phyloP scores from a whole-genome alignment of 371 early-diverging fungal genomes.

The Paraphysoderma sedebokerense region DNA sequence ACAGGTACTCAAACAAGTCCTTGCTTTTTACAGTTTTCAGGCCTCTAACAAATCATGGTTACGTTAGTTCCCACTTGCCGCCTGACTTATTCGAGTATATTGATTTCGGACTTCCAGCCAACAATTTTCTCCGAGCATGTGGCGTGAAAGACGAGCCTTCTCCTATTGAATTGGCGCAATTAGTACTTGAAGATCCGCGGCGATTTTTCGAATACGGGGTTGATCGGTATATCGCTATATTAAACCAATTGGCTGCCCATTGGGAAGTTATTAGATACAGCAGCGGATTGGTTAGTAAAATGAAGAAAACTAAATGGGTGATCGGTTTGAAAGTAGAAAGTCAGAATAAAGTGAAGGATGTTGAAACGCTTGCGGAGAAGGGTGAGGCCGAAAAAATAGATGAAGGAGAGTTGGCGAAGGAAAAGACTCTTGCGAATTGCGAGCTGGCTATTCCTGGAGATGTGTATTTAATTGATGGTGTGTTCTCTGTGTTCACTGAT shows the following conservation, averaged over 20 bases:
- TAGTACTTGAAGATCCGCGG: slow-evolving; percentile 47
- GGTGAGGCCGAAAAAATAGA: slow-evolving; percentile 1
- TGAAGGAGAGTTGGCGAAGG: slow-evolving; percentile 8
- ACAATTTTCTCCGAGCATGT: slow-evolving; percentile 60
- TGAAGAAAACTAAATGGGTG: slow-evolving; percentile 26
- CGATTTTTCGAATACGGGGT: slow-evolving; percentile 44
- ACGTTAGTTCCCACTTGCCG: background rate
- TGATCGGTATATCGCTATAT: slow-evolving; percentile 47
- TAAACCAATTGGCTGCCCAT: slow-evolving; percentile 60
- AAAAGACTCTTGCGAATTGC: slow-evolving; percentile 30
- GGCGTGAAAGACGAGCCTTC: slow-evolving; percentile 77
- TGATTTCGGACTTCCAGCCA: slow-evolving; percentile 53
- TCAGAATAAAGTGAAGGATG: too few relatives aligned
- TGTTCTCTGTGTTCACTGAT: too few relatives aligned
- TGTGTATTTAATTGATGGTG: slow-evolving; percentile 63
- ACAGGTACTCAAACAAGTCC: too few relatives aligned
- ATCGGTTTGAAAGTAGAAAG: too few relatives aligned
- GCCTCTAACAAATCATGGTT: background rate
- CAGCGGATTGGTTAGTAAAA: slow-evolving; percentile 25
- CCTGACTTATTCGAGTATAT: slow-evolving; percentile 43
- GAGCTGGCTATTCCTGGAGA: slow-evolving; percentile 46
- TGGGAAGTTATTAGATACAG: slow-evolving; percentile 27
- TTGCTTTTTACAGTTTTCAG: slow-evolving; percentile 5
- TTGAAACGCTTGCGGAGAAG: slow-evolving; percentile 1
- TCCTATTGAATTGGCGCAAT: slow-evolving; percentile 47